A percentile compares a stretch with the other conserved stretches of the same genome.
Evolutionary conservation across 2,329 filamentous ascomycete genomes (phyloP).

Genomic region (Drechslera avenae): DNA sequence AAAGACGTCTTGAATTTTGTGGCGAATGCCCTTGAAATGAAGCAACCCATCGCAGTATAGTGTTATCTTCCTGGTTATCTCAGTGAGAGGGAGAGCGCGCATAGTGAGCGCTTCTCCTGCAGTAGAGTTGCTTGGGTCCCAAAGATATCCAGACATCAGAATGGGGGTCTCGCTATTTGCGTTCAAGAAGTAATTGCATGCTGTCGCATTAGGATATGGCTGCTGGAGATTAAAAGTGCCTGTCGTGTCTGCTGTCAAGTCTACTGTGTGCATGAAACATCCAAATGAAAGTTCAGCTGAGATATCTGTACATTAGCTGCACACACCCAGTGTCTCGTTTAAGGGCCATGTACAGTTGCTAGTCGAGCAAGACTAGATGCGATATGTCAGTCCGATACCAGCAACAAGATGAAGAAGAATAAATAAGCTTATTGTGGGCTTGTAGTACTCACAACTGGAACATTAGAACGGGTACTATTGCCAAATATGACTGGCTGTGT

Average conservation of each 20-base stretch:
- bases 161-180: conserved; percentile 9
- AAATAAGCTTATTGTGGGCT: no score
- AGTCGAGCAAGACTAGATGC: no score
- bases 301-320: conserved; percentile 31
- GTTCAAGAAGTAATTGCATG: conserved; percentile 37
- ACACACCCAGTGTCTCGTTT: conserved; percentile 34
- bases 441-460: no score
- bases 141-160: conserved; percentile 28
- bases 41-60: not conserved
- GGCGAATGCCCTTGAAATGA: no score
- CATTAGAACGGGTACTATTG: no score
- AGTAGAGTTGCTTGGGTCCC: no score
- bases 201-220: conserved; percentile 23
- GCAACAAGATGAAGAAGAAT: no score
- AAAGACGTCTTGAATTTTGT: no score
- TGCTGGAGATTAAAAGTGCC: no score
- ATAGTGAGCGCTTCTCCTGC: no score
- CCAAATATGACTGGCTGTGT: no score
- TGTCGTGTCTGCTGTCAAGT: not conserved
- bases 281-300: conserved; percentile 17
- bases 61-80: not conserved
- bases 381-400: no score
- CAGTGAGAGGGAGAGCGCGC: not conserved
- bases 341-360: conserved; percentile 39
- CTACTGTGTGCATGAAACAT: not conserved